These are phyloP conservation scores for Calonectria honghensis DNA, from an alignment of 2,329 filamentous ascomycete genomes.

Conservation along the genomic window DNA sequence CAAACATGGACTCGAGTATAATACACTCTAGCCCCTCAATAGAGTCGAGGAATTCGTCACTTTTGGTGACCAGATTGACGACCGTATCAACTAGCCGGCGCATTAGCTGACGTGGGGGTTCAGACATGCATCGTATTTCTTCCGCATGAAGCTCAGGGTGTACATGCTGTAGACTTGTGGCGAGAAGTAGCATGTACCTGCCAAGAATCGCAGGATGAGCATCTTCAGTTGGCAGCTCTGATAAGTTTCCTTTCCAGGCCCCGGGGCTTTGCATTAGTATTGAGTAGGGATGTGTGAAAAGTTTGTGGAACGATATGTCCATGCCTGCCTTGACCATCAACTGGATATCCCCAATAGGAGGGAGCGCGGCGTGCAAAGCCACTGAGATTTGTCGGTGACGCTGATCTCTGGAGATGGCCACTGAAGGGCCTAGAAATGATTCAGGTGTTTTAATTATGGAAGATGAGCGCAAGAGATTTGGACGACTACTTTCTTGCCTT, in stretches of 20 bases:
- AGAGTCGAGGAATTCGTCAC: conserved; percentile 68
- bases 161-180: conserved; percentile 65
- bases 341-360: conserved; percentile 14
- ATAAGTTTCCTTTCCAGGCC: neutral
- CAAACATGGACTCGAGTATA: conserved; percentile 66
- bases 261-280: conserved; percentile 1
- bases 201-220: conserved; percentile 68
- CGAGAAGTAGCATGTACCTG: conserved; percentile 65
- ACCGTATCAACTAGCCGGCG: neutral
- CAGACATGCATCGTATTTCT: conserved; percentile 1
- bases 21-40: conserved; percentile 71
- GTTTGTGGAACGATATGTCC: conserved; percentile 30
- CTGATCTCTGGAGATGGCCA: neutral
- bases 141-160: conserved; percentile 54
- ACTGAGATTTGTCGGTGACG: neutral
- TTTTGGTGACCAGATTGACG: conserved; percentile 63
- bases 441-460: neutral
- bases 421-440: neutral
- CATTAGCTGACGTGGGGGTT: conserved; percentile 30
- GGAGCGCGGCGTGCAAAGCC: conserved; percentile 14
- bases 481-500: too few species aligned
- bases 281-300: conserved; percentile 17
- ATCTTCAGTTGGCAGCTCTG: neutral
- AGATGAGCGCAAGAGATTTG: neutral
- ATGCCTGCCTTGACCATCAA: conserved; percentile 28